Evolutionary conservation across 495 filamentous ascomycete species (phyloP), one percentile per base, ranked within the genome.

Genomic region (Monascus purpureus): DNA sequence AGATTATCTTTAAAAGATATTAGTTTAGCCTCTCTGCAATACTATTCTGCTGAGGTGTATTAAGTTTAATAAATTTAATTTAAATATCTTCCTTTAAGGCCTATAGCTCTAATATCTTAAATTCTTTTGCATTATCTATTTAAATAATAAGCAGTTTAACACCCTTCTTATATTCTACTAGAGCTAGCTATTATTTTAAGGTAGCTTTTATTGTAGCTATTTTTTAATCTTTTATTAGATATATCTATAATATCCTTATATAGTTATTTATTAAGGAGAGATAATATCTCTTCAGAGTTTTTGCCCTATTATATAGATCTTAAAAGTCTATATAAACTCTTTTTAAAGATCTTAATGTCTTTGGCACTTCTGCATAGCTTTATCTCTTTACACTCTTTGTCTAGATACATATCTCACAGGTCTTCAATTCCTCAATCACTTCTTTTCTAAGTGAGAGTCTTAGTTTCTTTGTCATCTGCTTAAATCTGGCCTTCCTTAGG

Each of bases 111-210:
- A 31, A 11, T 6, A 14, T 14, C 18, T 14, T 7, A 18, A 28
- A 28, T 28, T 17, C 24, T 18, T 36, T 36, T 14, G 14, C 33
- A 17, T 31, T 28, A n/a, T 28, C 24, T n/a, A 9, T 36, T n/a
- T 23, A 9, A 29, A 36, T 28, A 5, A 17, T n/a, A 12, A 36
- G 2, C 3, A 18, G n/a, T 8, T 9, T 14, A 14, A 14, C 3
- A 3, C 29, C 29, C 5, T 8, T 31, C 29, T 31, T 7, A 5
- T n/a, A 14, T 17, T 31, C 29, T n/a, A 17, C 20, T 22, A 4
- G 4, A 4, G 4, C 9, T 9, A 22, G 4, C 20, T 9, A 22
- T 4, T 4, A 4, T 5, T 22, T 22, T 9, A 22, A 22, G 20
- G 9, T 22, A 5, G 4, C 20, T 22, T 9, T 22, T 9, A 22